Conservation (phyloP, 352 stramenopile genomes). For the Globisporangium cederbergense region DNA sequence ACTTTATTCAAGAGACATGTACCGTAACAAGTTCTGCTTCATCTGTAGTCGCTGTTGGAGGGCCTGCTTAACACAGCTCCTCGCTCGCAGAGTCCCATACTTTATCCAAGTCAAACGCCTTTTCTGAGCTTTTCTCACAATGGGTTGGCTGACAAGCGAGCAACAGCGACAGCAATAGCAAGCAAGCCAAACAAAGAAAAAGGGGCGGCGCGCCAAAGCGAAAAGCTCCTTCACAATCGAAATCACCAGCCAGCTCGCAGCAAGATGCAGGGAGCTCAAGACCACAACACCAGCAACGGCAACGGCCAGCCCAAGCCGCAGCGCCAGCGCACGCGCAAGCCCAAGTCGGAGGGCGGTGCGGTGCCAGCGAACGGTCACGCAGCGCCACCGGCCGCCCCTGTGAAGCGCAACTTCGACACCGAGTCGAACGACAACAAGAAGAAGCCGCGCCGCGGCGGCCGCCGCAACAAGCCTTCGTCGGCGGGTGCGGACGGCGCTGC, state of each 20-base stretch:
- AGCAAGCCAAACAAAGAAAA: not conserved
- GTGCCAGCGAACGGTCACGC: not conserved
- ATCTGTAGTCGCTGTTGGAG: not conserved
- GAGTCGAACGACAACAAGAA: slow-evolving; percentile 14
- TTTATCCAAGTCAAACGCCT: not conserved
- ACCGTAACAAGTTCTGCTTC: not conserved
- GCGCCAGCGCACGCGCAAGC: slow-evolving; percentile 11
- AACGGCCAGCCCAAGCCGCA: slow-evolving; percentile 4
- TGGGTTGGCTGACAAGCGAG: slow-evolving; percentile 1
- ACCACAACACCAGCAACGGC: not conserved
- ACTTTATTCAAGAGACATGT: not conserved
- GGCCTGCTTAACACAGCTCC: not conserved
- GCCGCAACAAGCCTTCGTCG: slow-evolving; percentile 8
- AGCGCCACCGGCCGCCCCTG: not conserved
- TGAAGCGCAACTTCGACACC: slow-evolving; percentile 5
- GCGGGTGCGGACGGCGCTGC: not conserved
- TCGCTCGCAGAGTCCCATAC: not conserved
- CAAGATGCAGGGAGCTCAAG: slow-evolving; percentile 11
- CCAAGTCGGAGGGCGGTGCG: slow-evolving; percentile 8
- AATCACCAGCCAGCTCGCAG: not conserved
- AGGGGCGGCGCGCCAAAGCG: not conserved
- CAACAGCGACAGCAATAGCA: not conserved
- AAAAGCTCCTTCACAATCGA: slow-evolving; percentile 1
- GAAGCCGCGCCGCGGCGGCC: slow-evolving; percentile 10
- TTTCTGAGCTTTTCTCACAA: not conserved